Base-by-base conservation (phyloP, 2,329 filamentous ascomycete genomes). In the Sporothrix luriei region DNA sequence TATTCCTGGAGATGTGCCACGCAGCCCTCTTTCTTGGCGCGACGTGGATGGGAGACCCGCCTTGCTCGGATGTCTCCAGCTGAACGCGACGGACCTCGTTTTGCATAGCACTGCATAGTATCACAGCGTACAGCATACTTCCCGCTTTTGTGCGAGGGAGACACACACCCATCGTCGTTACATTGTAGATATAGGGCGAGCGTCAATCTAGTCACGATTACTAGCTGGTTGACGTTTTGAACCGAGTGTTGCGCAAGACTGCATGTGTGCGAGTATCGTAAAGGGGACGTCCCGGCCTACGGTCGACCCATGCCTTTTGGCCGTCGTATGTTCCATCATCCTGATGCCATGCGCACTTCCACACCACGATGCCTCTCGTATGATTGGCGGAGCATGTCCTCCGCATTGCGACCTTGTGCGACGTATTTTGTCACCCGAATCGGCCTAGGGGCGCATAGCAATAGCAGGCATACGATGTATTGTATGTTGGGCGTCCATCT, bases 301-400 rank as follows among this genome's bases (percentile, higher is more conserved):
- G 2, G 21, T 29, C 29, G 10, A 38, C 38, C 29, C 2, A n/a
- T 19, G 14, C 26, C 48, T 49, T 49, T 49, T 16, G 48, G 48
- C 9, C 5, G 48, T 49, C 16, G 48, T 49, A 0, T 10, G 9
- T 49, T 16, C 48, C 48, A 9, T 33, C 6, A 9, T 6, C 33
- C 33, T 5, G 33, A 5, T 33, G 33, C 40, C 40, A 46, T 46
- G 6, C 14, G 4, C 43, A 6, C 4, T 54, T 54, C 51, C 54
- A n/a, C 43, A 38, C 54, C 29, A 38, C 10, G 29, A 21, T 24
- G 21, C 33, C 26, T 59, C 55, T 38, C 29, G 38, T 59, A 2
- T 19, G 59, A 61, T 64, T 48, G 64, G 64, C 64, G 65, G 65
- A 67, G 65, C 49, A 55, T 67, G 65, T 67, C 49, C 65, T 67